Evolutionary conservation across 2,329 filamentous ascomycete genomes (phyloP).

Genomic region (Fusarium camptoceras): DNA sequence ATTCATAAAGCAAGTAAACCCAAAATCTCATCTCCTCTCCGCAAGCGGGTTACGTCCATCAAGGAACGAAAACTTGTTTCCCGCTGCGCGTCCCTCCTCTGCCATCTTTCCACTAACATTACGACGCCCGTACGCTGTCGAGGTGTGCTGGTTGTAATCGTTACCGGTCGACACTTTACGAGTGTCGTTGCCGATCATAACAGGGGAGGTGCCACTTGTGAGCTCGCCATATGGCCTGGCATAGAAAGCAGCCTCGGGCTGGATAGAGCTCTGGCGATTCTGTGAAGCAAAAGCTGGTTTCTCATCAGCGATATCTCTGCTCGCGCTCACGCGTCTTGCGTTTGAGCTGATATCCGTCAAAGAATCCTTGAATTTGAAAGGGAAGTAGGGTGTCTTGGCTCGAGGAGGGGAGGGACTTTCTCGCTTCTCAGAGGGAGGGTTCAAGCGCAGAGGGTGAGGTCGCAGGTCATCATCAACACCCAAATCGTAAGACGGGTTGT

Average conservation of each 20-base stretch:
- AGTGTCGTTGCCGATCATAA: constrained; percentile 62
- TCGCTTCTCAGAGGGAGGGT: constrained; percentile 53
- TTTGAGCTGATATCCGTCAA: constrained; percentile 62
- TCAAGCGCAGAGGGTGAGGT: constrained; percentile 66
- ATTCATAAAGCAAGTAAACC: constrained; percentile 19
- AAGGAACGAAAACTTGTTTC: constrained; percentile 44
- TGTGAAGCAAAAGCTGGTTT: constrained; percentile 42
- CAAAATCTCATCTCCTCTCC: constrained; percentile 23
- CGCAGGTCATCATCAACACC: constrained; percentile 51
- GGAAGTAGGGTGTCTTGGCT: constrained; percentile 40
- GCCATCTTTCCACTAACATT: constrained; percentile 79
- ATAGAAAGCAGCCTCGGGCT: constrained; percentile 62
- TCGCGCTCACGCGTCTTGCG: constrained; percentile 56
- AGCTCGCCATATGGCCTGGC: constrained; percentile 71
- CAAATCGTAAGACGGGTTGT: constrained; percentile 46
- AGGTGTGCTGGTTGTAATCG: constrained; percentile 59
- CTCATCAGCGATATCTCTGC: constrained; percentile 61
- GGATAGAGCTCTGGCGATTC: constrained; percentile 58
- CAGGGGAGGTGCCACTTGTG: constrained; percentile 63
- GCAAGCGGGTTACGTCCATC: constrained; percentile 35
- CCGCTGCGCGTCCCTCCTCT: constrained; percentile 71
- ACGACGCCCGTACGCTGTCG: constrained; percentile 58
- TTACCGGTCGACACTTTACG: constrained; percentile 71
- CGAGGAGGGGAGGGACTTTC: constrained; percentile 30
- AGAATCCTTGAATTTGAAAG: constrained; percentile 43